phyloP scores from a whole-genome alignment of 768 basidiomycete genomes.

The Boletus vinaceobasis region DNA sequence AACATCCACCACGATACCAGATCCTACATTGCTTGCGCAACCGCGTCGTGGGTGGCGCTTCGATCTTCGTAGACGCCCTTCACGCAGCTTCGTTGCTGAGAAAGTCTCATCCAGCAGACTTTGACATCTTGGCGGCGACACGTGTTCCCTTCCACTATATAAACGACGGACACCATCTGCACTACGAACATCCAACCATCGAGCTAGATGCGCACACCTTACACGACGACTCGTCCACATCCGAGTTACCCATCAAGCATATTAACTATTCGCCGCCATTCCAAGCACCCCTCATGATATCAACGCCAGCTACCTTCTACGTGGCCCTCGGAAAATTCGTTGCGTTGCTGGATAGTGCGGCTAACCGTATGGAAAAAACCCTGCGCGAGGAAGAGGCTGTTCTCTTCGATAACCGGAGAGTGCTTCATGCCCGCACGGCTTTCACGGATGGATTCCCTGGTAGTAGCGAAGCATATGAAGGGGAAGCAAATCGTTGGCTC shows the following conservation, averaged over 20 bases:
- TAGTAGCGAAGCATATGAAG: conserved; percentile 35
- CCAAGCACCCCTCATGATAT: conserved; percentile 68
- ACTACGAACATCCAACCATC: conserved; percentile 71
- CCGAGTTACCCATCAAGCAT: conserved; percentile 43
- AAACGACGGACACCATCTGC: conserved; percentile 84
- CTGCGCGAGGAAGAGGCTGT: conserved; percentile 82
- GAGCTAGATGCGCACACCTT: conserved; percentile 43
- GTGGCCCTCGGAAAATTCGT: conserved; percentile 62
- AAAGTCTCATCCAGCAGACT: conserved; percentile 45
- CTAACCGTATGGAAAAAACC: conserved; percentile 56
- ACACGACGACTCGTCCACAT: background rate
- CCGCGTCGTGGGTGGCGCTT: conserved; percentile 76
- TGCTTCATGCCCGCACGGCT: conserved; percentile 82
- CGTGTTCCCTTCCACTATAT: conserved; percentile 89
- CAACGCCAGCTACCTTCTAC: conserved; percentile 57
- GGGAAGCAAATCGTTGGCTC: conserved; percentile 73
- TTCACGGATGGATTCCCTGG: conserved; percentile 46
- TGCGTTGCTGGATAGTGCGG: conserved; percentile 48
- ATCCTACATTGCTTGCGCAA: conserved; percentile 89
- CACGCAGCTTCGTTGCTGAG: conserved; percentile 57
- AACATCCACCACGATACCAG: conserved; percentile 89
- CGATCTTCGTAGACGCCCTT: conserved; percentile 83
- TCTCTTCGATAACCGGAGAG: conserved; percentile 87
- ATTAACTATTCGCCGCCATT: conserved; percentile 96
- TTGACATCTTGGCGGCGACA: conserved; percentile 53